Percentiles rank a stretch among this genome's conserved stretches.
phyloP scores from a whole-genome alignment of 148 eudicot species.

The Cornus florida region DNA sequence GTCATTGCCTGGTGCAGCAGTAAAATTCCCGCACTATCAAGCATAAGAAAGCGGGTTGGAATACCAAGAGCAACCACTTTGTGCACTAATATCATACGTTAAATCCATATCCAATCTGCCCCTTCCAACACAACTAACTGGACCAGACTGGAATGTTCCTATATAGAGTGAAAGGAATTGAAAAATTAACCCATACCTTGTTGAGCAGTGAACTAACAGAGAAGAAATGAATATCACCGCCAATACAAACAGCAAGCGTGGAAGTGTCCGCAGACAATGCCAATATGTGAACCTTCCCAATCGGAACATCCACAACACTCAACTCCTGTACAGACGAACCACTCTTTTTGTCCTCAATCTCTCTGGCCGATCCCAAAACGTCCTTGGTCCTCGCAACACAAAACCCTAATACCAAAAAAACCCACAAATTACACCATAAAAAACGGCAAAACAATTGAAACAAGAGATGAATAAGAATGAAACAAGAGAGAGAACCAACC shows the following conservation, averaged over 20 bases:
- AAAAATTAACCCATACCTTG: constrained; percentile 42
- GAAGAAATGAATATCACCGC: constrained; percentile 54
- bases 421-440: not conserved
- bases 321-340: constrained; percentile 50
- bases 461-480: not conserved
- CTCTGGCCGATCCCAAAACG: constrained; percentile 52
- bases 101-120: too few relatives aligned
- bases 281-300: constrained; percentile 77
- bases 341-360: constrained; percentile 42
- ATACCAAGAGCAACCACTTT: too few relatives aligned
- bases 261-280: constrained; percentile 69
- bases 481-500: constrained; percentile 27
- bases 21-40: too few relatives aligned
- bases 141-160: too few relatives aligned
- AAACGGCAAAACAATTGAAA: not conserved
- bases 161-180: not conserved
- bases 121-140: too few relatives aligned
- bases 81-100: too few relatives aligned
- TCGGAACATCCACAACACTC: constrained; percentile 58
- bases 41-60: too few relatives aligned
- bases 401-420: constrained; percentile 49
- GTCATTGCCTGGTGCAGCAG: too few relatives aligned
- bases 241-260: constrained; percentile 62
- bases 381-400: constrained; percentile 76
- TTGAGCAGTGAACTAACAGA: constrained; percentile 55